A percentile compares a stretch with the other conserved stretches of the same genome.
phyloP scores from a whole-genome alignment of 768 basidiomycete species.

The Lentinula guzmanii region DNA sequence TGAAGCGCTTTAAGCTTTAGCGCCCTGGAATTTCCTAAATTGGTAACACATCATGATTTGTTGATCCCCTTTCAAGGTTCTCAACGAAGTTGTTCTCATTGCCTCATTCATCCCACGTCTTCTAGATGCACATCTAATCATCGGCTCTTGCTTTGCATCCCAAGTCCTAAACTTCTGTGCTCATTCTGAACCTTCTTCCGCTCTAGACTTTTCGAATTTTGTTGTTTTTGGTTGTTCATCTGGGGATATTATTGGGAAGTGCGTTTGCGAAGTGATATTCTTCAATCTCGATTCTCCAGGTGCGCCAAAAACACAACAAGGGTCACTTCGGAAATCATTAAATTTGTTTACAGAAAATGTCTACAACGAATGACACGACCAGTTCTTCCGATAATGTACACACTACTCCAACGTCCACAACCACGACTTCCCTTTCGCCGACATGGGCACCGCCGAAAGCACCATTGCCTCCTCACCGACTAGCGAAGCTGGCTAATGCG shows the following conservation, averaged over 20 bases:
- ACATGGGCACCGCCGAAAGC: constrained; percentile 63
- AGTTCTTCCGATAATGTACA: neutral
- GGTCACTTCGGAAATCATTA: neutral
- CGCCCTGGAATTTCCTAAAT: neutral
- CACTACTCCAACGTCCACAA: neutral
- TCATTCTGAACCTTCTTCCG: neutral
- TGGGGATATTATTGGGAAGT: neutral
- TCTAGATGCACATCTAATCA: neutral
- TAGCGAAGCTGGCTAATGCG: constrained; percentile 82
- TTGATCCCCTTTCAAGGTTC: neutral
- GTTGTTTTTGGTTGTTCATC: neutral
- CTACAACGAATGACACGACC: constrained; percentile 3
- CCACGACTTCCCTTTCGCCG: constrained; percentile 24
- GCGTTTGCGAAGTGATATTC: neutral
- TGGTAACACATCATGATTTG: neutral
- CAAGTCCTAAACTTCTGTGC: neutral
- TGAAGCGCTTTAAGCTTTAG: neutral
- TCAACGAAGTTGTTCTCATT: neutral
- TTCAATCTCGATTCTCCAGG: neutral
- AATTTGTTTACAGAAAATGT: neutral
- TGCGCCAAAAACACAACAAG: neutral
- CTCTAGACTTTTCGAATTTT: neutral
- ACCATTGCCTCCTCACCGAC: constrained; percentile 68
- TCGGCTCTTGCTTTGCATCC: neutral
- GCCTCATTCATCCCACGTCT: neutral